phyloP scores from a whole-genome alignment of 352 stramenopile species.

The Saprolegnia diclina region DNA sequence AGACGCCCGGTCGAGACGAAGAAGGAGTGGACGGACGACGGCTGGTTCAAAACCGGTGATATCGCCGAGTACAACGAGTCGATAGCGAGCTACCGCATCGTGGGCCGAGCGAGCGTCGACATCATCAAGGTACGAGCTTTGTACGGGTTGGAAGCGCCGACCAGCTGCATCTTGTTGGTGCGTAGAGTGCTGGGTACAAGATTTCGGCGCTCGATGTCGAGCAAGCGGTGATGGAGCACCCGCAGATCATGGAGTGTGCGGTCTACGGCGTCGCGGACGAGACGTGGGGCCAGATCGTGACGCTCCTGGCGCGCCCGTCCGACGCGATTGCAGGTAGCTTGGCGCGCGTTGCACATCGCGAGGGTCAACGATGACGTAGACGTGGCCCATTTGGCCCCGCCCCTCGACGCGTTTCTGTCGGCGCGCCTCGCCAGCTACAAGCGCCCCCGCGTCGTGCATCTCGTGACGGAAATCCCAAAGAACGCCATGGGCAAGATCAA shows the following conservation, averaged over 20 bases:
- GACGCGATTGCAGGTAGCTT: constrained; percentile 2
- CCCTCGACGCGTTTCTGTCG: constrained; percentile 48
- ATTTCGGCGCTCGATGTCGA: constrained; percentile 90
- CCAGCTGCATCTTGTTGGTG: neutral
- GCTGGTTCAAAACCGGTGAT: constrained; percentile 90
- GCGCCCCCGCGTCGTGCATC: constrained; percentile 60
- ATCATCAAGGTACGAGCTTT: constrained; percentile 70
- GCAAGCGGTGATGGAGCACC: constrained; percentile 74
- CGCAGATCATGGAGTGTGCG: constrained; percentile 68
- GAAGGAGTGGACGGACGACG: constrained; percentile 77
- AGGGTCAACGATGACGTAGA: constrained; percentile 15
- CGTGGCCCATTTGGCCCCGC: constrained; percentile 29
- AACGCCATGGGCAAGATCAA: constrained; percentile 94
- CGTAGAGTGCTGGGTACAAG: constrained; percentile 80
- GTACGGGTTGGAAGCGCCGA: neutral
- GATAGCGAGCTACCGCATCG: constrained; percentile 77
- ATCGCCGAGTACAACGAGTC: constrained; percentile 73
- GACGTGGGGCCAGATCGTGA: constrained; percentile 79
- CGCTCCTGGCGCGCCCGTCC: constrained; percentile 46
- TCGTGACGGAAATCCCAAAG: constrained; percentile 82
- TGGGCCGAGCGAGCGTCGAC: constrained; percentile 83
- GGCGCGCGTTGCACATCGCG: neutral
- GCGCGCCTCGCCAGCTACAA: constrained; percentile 79
- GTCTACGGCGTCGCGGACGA: constrained; percentile 83
- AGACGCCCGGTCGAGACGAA: constrained; percentile 71